Evolutionary conservation across 345 rosid species (phyloP), one percentile per base, ranked within the genome.

Genomic region (Theobroma cacao): DNA sequence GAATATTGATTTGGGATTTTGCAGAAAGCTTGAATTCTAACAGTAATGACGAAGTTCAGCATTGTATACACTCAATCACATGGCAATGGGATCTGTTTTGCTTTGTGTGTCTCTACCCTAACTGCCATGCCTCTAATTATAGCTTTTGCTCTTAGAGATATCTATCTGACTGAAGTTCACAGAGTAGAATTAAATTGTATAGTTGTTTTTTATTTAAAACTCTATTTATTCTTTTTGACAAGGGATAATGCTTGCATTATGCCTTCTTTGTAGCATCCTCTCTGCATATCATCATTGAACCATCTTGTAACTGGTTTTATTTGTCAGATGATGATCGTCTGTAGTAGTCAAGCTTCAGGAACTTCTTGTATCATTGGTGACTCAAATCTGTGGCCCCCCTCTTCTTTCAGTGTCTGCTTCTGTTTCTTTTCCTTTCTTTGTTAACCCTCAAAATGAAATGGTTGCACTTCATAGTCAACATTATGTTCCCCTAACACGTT

Each of bases 21-120:
- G 88, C 84, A 87, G 85, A 75, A 91, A 89, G 88, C 94, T 91
- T 66, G 82, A 86, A 59, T 91, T 89, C 83, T 88, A 77, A 87
- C 28, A 5, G 13, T 50, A 55, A 38, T 60, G 40, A 61, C n/a
- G 38, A 17, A 76, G 1, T 65, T 52, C 34, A 60, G 63, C 72
- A 77, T 15, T 75, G 64, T 53, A 28, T 60, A 64, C 74, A 5
- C 82, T 66, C 30, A 24, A 26, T 47, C 76, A 79, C 41, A 10
- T 45, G 31, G 60, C 45, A 5, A 24, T 45, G 60, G 40, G 65
- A 48, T 73, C 74, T 83, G 66, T 81, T 81, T 48, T 75, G 72
- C 67, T 43, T 22, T 2, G 5, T 40, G 15, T 53, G 56, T 66
- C 31, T 55, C 31, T 56, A 68, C 7, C 68, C 63, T 75, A 75